Base-by-base conservation (phyloP, 2,329 filamentous ascomycete species). In the Capronia epimyces region DNA sequence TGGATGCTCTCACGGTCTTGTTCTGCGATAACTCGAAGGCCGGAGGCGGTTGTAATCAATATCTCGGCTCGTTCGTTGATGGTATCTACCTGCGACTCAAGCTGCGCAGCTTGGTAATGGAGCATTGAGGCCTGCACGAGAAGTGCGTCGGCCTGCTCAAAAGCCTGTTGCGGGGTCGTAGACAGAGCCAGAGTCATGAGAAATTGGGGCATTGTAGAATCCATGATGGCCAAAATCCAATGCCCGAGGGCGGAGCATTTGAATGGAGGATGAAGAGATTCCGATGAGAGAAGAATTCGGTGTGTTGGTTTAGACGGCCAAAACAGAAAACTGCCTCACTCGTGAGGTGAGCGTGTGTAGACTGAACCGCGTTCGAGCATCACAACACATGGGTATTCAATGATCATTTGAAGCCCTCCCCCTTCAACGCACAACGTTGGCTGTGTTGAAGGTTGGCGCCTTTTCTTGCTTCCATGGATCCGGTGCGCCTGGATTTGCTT, bases 401-500 rank as follows among this genome's bases (percentile, higher is more conserved):
- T 6, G 25, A 5, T 27, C 6, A 5, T 6, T 27, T 10, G 25
- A 10, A 3, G 29, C 13, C 29, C 13, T 32, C n/a, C 29, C 7
- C 7, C 12, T 3, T 32, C 29, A 32, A 7, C 34, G 13, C 3
- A 13, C n/a, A 13, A 25, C 21, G n/a, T 42, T 42, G 5, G 39
- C 4, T 15, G 39, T 42, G 18, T 42, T 42, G 21, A 42, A 42
- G 9, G 39, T 42, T 10, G 34, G 45, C 32, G 45, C 32, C 34
- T 40, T 27, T n/a, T 36, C 25, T 39, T 56, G 43, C 24, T 49
- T 50, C 56, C 57, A 61, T 4, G 56, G 51, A 52, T 59, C 58
- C 21, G 47, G 36, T 15, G 45, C 50, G 25, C 31, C 49, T 10
- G 54, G 53, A 51, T 66, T 66, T 57, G 66, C 68, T 56, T 73